Percentiles rank a stretch among this genome's conserved stretches.
Conservation (phyloP, 345 rosid species). For the Boechera divaricarpa region DNA sequence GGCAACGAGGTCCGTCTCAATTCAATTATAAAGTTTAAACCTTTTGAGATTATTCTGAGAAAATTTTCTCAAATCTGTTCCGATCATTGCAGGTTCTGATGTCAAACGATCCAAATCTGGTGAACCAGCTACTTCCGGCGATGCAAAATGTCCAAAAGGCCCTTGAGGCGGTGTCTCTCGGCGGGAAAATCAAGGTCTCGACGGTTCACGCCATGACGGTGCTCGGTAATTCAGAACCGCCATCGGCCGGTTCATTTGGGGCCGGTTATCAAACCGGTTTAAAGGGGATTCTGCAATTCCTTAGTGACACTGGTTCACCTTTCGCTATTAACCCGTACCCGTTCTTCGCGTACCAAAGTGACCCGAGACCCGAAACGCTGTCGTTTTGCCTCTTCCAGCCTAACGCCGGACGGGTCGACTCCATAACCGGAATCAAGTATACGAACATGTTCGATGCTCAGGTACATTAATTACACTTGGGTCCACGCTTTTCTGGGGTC, state of each 20-base stretch:
- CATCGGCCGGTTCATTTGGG: conserved; percentile 74
- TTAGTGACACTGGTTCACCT: conserved; percentile 74
- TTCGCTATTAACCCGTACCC: conserved; percentile 90
- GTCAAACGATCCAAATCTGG: conserved; percentile 69
- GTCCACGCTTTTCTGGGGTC: conserved; percentile 14
- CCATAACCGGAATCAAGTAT: conserved; percentile 75
- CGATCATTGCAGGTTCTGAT: conserved; percentile 57
- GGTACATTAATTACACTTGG: conserved; percentile 51
- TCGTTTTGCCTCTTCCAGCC: conserved; percentile 89
- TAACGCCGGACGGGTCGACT: conserved; percentile 86
- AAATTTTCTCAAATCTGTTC: neutral
- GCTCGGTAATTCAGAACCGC: conserved; percentile 77
- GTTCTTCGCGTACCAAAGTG: conserved; percentile 88
- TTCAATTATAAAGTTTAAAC: neutral
- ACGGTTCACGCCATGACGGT: conserved; percentile 92
- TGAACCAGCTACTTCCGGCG: conserved; percentile 83
- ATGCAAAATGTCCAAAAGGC: conserved; percentile 82
- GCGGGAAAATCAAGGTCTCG: conserved; percentile 84
- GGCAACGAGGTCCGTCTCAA: conserved; percentile 78
- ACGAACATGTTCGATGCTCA: conserved; percentile 99
- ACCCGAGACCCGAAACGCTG: conserved; percentile 83
- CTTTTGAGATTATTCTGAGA: neutral
- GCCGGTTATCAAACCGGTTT: conserved; percentile 60
- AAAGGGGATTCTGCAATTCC: conserved; percentile 71
- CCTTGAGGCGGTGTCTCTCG: conserved; percentile 67